Evolutionary conservation across 2,329 filamentous ascomycete genomes (phyloP).

Genomic region (Trichoderma endophyticum): DNA sequence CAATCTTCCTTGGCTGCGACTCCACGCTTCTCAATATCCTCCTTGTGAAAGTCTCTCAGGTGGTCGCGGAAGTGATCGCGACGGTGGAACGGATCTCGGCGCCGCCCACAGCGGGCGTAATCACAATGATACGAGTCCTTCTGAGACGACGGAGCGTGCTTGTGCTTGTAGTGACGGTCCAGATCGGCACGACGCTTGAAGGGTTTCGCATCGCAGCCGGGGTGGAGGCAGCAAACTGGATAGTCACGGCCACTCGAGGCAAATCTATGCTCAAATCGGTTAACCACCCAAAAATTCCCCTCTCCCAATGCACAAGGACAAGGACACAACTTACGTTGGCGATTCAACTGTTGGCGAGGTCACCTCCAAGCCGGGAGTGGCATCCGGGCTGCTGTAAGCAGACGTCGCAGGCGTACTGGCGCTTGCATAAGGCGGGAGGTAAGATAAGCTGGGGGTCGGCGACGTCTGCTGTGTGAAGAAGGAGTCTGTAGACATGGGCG

Average conservation of each 20-base stretch:
- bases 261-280: constrained; percentile 15
- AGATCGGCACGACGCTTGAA: constrained; percentile 55
- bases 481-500: constrained; percentile 5
- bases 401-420: constrained; percentile 12
- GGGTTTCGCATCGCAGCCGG: constrained; percentile 42
- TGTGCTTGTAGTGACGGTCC: constrained; percentile 50
- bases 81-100: constrained; percentile 47
- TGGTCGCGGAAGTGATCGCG: constrained; percentile 58
- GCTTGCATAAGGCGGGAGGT: constrained; percentile 22
- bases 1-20: constrained; percentile 36
- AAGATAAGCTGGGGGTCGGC: constrained; percentile 22
- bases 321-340: constrained; percentile 1
- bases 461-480: constrained; percentile 29
- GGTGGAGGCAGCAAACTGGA: constrained; percentile 38
- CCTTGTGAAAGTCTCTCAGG: constrained; percentile 52
- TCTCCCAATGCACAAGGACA: background rate
- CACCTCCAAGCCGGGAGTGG: constrained; percentile 20
- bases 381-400: constrained; percentile 22
- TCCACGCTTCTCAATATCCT: constrained; percentile 51
- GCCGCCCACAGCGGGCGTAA: constrained; percentile 47
- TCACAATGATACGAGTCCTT: constrained; percentile 50
- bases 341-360: constrained; percentile 18
- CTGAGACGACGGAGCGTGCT: constrained; percentile 41
- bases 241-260: constrained; percentile 29
- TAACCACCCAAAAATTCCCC: background rate